Conservation (phyloP, 768 basidiomycete species). For the Xerocomellus dryophilus region DNA sequence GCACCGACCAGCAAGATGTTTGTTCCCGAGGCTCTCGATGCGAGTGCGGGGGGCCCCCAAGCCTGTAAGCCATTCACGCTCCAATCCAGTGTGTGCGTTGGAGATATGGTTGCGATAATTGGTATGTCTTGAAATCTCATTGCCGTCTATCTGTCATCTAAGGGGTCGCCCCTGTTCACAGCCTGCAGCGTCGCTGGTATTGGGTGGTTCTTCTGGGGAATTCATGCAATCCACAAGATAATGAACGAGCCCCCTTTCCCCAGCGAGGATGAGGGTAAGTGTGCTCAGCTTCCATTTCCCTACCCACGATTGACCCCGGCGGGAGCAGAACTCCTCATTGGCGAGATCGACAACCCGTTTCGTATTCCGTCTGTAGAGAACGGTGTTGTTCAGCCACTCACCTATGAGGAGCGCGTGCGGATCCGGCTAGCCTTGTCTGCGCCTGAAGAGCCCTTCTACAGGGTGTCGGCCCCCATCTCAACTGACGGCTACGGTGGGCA, state of each 20-base stretch:
- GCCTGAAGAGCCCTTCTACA: background rate
- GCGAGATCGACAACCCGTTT: too few species aligned
- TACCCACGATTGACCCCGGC: background rate
- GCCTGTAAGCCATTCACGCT: constrained; percentile 12
- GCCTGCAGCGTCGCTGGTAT: constrained; percentile 18
- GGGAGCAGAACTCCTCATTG: too few species aligned
- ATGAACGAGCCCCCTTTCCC: constrained; percentile 12
- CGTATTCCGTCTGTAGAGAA: background rate
- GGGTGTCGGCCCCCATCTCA: background rate
- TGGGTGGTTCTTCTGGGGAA: constrained; percentile 21
- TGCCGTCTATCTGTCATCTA: background rate
- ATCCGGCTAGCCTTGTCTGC: constrained; percentile 6
- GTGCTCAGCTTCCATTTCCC: background rate
- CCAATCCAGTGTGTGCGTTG: constrained; percentile 18
- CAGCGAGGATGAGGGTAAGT: background rate
- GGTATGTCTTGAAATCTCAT: constrained; percentile 11
- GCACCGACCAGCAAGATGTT: constrained; percentile 7
- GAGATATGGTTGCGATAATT: constrained; percentile 23
- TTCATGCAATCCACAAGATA: constrained; percentile 24
- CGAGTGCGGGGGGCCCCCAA: background rate
- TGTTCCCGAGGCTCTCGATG: background rate
- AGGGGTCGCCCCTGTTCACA: background rate
- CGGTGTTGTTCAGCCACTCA: constrained; percentile 6
- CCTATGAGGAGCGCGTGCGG: constrained; percentile 4
- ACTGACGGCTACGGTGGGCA: background rate